phyloP scores from a whole-genome alignment of 768 basidiomycete genomes.

The Termitomyces sp. region DNA sequence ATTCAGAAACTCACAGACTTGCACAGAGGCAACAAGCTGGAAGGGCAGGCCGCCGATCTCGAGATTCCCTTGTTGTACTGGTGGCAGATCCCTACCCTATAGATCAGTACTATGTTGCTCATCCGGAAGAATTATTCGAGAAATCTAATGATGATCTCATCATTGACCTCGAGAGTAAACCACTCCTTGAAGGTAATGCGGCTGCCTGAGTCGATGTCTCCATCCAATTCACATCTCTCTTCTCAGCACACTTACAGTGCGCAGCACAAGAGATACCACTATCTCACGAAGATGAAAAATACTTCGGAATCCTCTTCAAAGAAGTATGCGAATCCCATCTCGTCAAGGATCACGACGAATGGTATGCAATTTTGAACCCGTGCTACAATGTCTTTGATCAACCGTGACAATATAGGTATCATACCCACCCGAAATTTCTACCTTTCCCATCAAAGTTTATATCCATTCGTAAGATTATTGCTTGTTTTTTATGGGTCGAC shows the following conservation, averaged over 20 bases:
- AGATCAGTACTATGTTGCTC: constrained; percentile 69
- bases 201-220: neutral
- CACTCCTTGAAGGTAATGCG: constrained; percentile 60
- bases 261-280: constrained; percentile 86
- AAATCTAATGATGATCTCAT: constrained; percentile 58
- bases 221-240: neutral
- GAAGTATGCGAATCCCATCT: constrained; percentile 62
- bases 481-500: neutral
- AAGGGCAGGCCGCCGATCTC: constrained; percentile 76
- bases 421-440: constrained; percentile 73
- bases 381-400: neutral
- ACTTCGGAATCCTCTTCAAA: constrained; percentile 64
- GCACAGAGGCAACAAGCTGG: constrained; percentile 84
- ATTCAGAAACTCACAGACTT: neutral
- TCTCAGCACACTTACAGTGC: constrained; percentile 75
- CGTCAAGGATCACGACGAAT: constrained; percentile 72
- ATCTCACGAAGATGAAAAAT: constrained; percentile 56
- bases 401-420: constrained; percentile 56
- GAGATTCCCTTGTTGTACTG: constrained; percentile 74
- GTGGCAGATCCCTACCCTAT: constrained; percentile 67
- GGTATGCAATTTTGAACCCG: constrained; percentile 39
- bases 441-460: constrained; percentile 74
- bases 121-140: constrained; percentile 71
- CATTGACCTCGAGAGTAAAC: constrained; percentile 68
- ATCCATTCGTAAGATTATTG: constrained; percentile 49